A percentile compares a stretch with the other conserved stretches of the same genome.
Evolutionary conservation across 2,329 filamentous ascomycete genomes (phyloP).

Genomic region (Pseudopithomyces maydicus): DNA sequence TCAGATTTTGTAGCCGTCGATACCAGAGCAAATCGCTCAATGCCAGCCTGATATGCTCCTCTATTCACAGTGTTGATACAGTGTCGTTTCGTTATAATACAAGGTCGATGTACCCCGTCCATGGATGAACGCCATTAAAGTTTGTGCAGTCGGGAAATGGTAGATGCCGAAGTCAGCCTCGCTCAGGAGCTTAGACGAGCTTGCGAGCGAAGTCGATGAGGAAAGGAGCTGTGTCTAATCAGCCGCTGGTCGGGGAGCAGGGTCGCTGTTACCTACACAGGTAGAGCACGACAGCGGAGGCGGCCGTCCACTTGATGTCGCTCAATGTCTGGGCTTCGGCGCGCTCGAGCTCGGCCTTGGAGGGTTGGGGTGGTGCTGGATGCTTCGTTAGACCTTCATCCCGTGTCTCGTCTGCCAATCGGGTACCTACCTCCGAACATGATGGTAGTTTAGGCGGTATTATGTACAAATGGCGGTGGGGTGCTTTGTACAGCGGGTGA

Average conservation of each 20-base stretch:
- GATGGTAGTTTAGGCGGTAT: slow-evolving; percentile 15
- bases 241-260: neutral
- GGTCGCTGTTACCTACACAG: slow-evolving; percentile 65
- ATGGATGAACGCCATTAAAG: neutral
- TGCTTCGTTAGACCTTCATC: neutral
- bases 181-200: slow-evolving; percentile 47
- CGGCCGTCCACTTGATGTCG: slow-evolving; percentile 70
- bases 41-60: neutral
- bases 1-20: slow-evolving; percentile 8
- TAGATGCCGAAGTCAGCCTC: neutral
- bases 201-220: slow-evolving; percentile 60
- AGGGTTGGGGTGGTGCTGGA: slow-evolving; percentile 71
- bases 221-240: slow-evolving; percentile 54
- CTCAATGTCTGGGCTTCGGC: slow-evolving; percentile 68
- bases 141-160: neutral
- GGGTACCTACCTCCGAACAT: slow-evolving; percentile 63
- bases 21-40: slow-evolving; percentile 9
- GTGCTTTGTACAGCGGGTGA: slow-evolving; percentile 8
- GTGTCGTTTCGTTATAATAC: neutral
- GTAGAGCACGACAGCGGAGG: slow-evolving; percentile 72
- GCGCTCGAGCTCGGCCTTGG: slow-evolving; percentile 69
- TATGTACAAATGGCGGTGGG: neutral
- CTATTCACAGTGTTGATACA: slow-evolving; percentile 11
- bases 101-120: neutral
- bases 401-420: neutral